These are phyloP conservation scores for Cyberlindnera mycetangii DNA, from an alignment of 805 yeast species.

Conservation along the genomic window DNA sequence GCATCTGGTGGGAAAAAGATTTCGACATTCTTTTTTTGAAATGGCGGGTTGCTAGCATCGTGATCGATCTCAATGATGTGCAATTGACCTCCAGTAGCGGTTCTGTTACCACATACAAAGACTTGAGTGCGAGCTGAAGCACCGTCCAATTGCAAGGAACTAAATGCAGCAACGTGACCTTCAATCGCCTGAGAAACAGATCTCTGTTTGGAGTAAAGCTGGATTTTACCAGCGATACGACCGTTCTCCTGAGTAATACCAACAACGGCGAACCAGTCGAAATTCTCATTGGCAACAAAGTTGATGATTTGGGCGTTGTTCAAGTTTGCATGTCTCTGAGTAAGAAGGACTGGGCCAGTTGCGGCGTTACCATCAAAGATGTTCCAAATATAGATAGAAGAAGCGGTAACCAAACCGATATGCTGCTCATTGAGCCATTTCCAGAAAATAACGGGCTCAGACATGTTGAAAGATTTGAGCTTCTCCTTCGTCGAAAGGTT, in stretches of 20 bases:
- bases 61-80: conserved; percentile 97
- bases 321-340: conserved; percentile 80
- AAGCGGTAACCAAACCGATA: conserved; percentile 82
- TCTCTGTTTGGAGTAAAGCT: conserved; percentile 82
- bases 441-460: conserved; percentile 93
- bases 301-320: conserved; percentile 85
- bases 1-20: conserved; percentile 97
- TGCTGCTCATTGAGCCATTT: conserved; percentile 76
- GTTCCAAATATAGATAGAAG: conserved; percentile 75
- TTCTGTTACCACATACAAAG: conserved; percentile 89
- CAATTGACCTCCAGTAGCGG: conserved; percentile 71
- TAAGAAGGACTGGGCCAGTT: conserved; percentile 74
- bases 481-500: conserved; percentile 85
- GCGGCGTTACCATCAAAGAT: conserved; percentile 76
- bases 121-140: conserved; percentile 71
- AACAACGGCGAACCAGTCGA: conserved; percentile 91
- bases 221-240: conserved; percentile 94
- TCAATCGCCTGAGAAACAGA: conserved; percentile 95
- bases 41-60: conserved; percentile 79
- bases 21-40: conserved; percentile 85
- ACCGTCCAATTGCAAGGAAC: conserved; percentile 69
- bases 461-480: conserved; percentile 80
- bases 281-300: conserved; percentile 73
- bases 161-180: conserved; percentile 94
- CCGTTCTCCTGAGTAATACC: conserved; percentile 95